Conservation (phyloP, 2,329 filamentous ascomycete genomes). For the Macrophomina phaseolina region DNA sequence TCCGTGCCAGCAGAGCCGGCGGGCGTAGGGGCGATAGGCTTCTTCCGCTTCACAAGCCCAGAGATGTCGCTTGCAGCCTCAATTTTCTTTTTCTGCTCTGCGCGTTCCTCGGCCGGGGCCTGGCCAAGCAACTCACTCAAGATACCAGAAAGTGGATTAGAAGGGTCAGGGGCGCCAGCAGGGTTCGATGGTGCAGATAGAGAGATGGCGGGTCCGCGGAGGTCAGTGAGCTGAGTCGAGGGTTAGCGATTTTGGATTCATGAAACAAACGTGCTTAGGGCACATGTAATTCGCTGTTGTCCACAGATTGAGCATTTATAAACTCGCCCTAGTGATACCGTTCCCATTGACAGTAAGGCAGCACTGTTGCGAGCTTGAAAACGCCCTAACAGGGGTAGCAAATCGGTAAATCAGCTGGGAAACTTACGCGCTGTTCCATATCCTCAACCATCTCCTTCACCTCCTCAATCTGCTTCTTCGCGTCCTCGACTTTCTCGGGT, state of each 20-base stretch:
- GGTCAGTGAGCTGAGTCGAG: conserved; percentile 67
- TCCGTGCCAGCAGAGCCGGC: conserved; percentile 6
- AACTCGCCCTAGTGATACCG: too few relatives aligned
- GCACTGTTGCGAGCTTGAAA: too few relatives aligned
- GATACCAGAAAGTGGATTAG: conserved; percentile 61
- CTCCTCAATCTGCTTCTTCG: conserved; percentile 69
- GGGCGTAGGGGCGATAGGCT: conserved; percentile 32
- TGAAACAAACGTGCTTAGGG: too few relatives aligned
- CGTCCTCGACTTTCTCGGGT: conserved; percentile 69
- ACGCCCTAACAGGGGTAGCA: too few relatives aligned
- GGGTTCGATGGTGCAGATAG: conserved; percentile 60
- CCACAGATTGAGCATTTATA: too few relatives aligned
- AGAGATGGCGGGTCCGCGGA: conserved; percentile 67
- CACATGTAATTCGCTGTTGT: too few relatives aligned
- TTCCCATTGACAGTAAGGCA: too few relatives aligned
- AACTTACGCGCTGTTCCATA: conserved; percentile 73
- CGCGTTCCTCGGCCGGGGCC: conserved; percentile 64
- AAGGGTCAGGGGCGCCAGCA: conserved; percentile 55
- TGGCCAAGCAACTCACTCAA: conserved; percentile 69
- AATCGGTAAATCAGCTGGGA: neutral
- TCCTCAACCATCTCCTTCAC: conserved; percentile 80
- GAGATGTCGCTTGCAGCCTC: conserved; percentile 76
- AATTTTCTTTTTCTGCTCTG: conserved; percentile 73
- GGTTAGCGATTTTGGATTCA: conserved; percentile 29
- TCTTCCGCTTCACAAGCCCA: conserved; percentile 74